phyloP scores from a whole-genome alignment of 495 filamentous ascomycete genomes.

The Sordaria brevicollis region DNA sequence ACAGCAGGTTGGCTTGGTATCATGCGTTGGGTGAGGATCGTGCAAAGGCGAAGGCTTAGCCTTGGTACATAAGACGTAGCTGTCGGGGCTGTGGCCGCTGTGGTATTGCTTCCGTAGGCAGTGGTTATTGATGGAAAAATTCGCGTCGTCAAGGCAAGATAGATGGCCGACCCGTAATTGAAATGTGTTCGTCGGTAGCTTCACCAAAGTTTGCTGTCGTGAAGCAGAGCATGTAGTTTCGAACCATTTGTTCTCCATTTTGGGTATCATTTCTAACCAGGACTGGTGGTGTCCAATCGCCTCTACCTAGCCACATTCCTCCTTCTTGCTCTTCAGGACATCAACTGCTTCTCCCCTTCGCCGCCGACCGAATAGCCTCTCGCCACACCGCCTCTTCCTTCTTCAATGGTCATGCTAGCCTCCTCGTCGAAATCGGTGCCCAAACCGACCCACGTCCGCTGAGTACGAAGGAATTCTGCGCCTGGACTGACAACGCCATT shows the following conservation, averaged over 20 bases:
- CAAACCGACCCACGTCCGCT: constrained; percentile 83
- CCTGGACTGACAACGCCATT: constrained; percentile 81
- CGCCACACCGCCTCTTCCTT: constrained; percentile 82
- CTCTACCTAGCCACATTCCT: background rate
- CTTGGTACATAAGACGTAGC: too few species aligned
- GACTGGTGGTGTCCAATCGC: background rate
- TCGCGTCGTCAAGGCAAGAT: too few species aligned
- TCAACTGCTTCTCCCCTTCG: constrained; percentile 15
- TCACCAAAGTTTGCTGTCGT: background rate
- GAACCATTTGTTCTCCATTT: background rate
- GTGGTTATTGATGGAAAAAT: background rate
- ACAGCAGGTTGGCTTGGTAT: too few species aligned
- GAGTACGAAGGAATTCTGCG: constrained; percentile 72
- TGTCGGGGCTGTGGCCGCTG: background rate
- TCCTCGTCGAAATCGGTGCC: constrained; percentile 76
- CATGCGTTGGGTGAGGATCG: background rate
- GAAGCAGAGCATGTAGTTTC: background rate
- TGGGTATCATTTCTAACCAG: background rate
- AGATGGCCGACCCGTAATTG: too few species aligned
- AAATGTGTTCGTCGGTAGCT: background rate
- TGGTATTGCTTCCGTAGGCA: background rate
- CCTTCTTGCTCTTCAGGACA: background rate
- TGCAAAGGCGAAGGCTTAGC: too few species aligned
- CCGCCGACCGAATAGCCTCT: constrained; percentile 78
- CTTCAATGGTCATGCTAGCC: constrained; percentile 56